Evolutionary conservation across 1,139 yeast species (phyloP).

Genomic region (Taphrina populina): DNA sequence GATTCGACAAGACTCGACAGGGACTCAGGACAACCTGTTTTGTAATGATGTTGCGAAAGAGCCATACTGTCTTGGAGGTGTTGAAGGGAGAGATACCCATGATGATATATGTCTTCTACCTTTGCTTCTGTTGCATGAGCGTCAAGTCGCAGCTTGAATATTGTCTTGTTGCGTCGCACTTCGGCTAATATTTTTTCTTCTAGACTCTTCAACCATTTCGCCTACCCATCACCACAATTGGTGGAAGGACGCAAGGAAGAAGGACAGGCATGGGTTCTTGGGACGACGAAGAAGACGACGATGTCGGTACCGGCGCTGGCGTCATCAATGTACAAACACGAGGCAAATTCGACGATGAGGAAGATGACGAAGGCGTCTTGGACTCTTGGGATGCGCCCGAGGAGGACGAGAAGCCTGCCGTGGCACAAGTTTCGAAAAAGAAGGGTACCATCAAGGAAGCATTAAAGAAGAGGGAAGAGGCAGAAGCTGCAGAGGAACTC

Average conservation of each 20-base stretch:
- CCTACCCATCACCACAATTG: no score
- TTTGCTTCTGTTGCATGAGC: no score
- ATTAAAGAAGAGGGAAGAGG: constrained; percentile 47
- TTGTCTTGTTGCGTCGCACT: no score
- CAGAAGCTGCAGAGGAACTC: constrained; percentile 48
- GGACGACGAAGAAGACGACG: constrained; percentile 33
- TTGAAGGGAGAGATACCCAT: constrained; percentile 16
- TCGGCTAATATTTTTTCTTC: no score
- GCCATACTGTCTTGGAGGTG: constrained; percentile 14
- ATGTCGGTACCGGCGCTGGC: constrained; percentile 5
- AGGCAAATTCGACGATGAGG: constrained; percentile 84
- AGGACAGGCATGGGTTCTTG: constrained; percentile 33
- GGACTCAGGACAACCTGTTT: constrained; percentile 23
- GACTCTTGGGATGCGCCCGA: constrained; percentile 81
- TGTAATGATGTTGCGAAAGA: constrained; percentile 18
- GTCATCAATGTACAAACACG: constrained; percentile 48
- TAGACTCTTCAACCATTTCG: no score
- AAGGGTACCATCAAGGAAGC: constrained; percentile 47
- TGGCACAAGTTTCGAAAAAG: constrained; percentile 46
- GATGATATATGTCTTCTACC: no score
- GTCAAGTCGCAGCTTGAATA: no score
- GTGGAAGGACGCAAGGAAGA: no score
- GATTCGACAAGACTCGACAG: constrained; percentile 3
- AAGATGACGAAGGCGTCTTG: constrained; percentile 67
- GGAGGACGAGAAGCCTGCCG: constrained; percentile 55